Evolutionary conservation across 1,139 yeast species (phyloP).

Genomic region (Saccharomycopsis crataegensis): DNA sequence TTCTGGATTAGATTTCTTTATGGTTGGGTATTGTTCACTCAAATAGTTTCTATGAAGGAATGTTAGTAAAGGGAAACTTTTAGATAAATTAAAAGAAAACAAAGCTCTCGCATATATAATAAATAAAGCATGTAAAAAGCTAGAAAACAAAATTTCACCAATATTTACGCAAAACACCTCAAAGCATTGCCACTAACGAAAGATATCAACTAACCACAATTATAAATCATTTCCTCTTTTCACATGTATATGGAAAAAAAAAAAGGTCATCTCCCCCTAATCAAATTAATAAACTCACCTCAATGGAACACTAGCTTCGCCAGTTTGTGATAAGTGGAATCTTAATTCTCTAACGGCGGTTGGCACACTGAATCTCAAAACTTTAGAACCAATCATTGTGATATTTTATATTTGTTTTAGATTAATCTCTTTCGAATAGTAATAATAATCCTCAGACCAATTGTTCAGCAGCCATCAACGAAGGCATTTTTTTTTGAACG

Average conservation of each 20-base stretch:
- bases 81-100: too few relatives aligned
- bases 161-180: too few relatives aligned
- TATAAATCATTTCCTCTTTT: not conserved
- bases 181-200: not conserved
- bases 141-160: not conserved
- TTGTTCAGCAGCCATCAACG: too few relatives aligned
- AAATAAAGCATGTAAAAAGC: not conserved
- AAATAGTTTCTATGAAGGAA: conserved; percentile 42
- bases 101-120: too few relatives aligned
- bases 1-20: conserved; percentile 49
- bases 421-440: too few relatives aligned
- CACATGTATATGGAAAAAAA: not conserved
- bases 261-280: not conserved
- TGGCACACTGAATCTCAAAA: conserved; percentile 49
- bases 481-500: not conserved
- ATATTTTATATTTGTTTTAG: not conserved
- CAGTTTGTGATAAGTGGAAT: conserved; percentile 72
- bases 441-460: not conserved
- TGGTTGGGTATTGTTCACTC: conserved; percentile 48
- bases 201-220: not conserved
- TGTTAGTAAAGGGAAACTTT: not conserved
- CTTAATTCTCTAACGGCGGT: conserved; percentile 66
- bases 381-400: conserved; percentile 18
- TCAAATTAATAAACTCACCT: conserved; percentile 30
- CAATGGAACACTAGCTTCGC: conserved; percentile 59